Evolutionary conservation across 2,329 filamentous ascomycete genomes (phyloP), one percentile per base, ranked within the genome.

Genomic region (Arthrinium phaeospermum): DNA sequence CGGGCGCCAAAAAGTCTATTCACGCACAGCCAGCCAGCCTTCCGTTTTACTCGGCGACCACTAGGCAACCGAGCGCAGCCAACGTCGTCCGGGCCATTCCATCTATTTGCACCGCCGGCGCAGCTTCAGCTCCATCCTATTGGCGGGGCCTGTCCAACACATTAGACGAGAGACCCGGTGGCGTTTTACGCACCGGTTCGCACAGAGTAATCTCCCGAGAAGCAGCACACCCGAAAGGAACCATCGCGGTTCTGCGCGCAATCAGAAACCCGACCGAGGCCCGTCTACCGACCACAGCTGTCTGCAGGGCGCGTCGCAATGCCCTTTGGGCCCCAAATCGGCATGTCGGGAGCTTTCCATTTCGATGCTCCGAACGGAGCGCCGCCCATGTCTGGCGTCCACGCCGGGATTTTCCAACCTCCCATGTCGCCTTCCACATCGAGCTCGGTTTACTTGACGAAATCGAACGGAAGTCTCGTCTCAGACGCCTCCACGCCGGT

Each of bases 381-480:
- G 22, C 51, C 74, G 45, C 73, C 80, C 19, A 74, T 79, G 10
- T 71, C 69, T 10, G 74, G 78, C n/a, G 79, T 79, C 67, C 81
- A 82, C 46, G 37, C 51, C 8, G 84, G 85, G 70, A 80, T 88
- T 45, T 87, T 87, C 74, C 84, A 84, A 72, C 85, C 85, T 14
- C 85, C 86, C 10, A 77, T 80, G 27, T 85, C 86, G 10, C 82
- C 85, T 3, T 81, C 82, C 37, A 78, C 78, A 41, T 79, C 79
- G 68, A 82, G 80, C 75, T 82, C 84, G 13, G 78, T 77, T 70
- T 84, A 85, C 72, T 77, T 85, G n/a, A 57, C 46, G n/a, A 69
- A 80, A 78, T 85, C 84, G 0, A 82, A 81, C 6, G 80, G 80
- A 46, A 84, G 81, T 72, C 73, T 84, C n/a, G 80, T 81, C 69